Base-by-base conservation (phyloP, 2,329 filamentous ascomycete genomes). In the Clarireedia monteithiana region DNA sequence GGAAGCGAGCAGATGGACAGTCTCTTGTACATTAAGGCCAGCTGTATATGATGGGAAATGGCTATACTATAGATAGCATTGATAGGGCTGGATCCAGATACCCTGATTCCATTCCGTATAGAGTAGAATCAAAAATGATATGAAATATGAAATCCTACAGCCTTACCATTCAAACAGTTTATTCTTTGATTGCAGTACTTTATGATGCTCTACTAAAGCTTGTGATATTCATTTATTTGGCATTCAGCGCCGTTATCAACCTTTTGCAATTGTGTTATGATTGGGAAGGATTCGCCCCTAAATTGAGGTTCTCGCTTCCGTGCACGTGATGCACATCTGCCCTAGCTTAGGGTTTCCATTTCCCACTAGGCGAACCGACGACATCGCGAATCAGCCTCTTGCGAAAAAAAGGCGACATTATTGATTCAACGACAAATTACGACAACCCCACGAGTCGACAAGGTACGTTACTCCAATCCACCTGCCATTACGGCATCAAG, bases 341-440 rank as follows among this genome's bases (percentile, higher is more conserved):
- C 49, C 49, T 39, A 40, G 45, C 44, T 53, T 53, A 53, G 51
- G 51, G 51, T 53, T 53, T 53, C 15, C 44, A 15, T 38, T 48
- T 53, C 30, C 44, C 44, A 53, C 23, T 48, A 53, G 38, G 26
- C 39, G 39, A 42, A 42, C 39, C 17, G 39, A 42, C 39, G 39
- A 42, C 39, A 42, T 53, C 44, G 44, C 23, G 30, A 48, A 48
- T 45, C 40, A 45, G 40, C 44, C 40, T 52, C 50, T 23, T 34
- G 24, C 30, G 44, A 42, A 42, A 48, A 53, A 53, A 53, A 53
- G 51, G 34, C 44, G 30, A 53, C 40, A 47, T 36, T 48, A 38
- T 48, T 44, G 36, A 42, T 48, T 38, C 51, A 53, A 53, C 51
- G 51, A 53, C 44, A 53, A 48, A 42, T 45, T 46, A 53, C 51